Base-by-base conservation (phyloP, 257 asterid genomes). In the Verbascum thapsus region DNA sequence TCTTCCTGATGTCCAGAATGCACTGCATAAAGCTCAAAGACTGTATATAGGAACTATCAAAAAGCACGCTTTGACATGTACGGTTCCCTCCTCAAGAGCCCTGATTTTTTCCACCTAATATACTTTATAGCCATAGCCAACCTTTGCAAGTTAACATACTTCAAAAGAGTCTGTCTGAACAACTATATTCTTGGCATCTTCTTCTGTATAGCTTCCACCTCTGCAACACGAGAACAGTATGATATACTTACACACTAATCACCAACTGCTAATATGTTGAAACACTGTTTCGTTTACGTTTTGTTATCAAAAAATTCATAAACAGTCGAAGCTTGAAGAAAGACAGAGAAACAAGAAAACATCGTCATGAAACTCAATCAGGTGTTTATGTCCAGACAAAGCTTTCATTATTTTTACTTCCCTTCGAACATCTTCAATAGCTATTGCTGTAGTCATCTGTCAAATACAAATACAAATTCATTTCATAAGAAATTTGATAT, bases 371-470 rank as follows among this genome's bases (percentile, higher is more conserved):
- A 82, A 86, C 78, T 82, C 79, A 77, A 86, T 83, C 52, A 88
- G 77, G 72, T 88, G 80, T 37, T 52, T 72, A 58, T 88, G 94
- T 48, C 95, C 96, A 20, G 95, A 78, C 71, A 88, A 77, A 51
- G 90, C 81, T 72, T 80, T 88, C 86, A 88, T 73, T 67, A 88
- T 86, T 83, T 82, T 84, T 73, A 88, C 95, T 83, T 88, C 96
- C 76, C 96, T 84, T 16, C 94, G 86, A 39, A 88, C 95, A 78
- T 88, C 96, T 71, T 88, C 96, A 59, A 89, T 82, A 8, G 95
- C 85, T 65, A 89, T 82, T 7, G 96, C 91, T 8, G 96, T 86
- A 10, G 97, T 92, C 99, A 92, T 89, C 99, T 92, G 90, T 74
- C 67, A 78, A 44, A 75, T 30, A 50, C n/a, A n/a, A n/a, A n/a